A percentile compares a stretch with the other conserved stretches of the same genome.
Conservation (phyloP, 2,329 filamentous ascomycete genomes). For the Aspergillus sclerotialis region DNA sequence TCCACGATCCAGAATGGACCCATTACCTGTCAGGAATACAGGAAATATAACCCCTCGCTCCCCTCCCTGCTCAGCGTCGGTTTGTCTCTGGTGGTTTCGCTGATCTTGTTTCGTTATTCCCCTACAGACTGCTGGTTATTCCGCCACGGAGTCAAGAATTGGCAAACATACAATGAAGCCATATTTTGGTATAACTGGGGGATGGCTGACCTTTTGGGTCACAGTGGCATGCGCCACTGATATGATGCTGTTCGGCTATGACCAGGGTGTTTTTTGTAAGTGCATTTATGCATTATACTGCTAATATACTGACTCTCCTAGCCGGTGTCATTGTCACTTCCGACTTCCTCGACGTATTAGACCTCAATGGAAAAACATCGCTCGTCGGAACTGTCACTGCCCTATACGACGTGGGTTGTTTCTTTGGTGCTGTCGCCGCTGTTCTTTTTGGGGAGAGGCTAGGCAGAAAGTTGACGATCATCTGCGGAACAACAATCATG, state of each 20-base stretch:
- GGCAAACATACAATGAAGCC: no score
- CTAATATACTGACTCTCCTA: slow-evolving; percentile 5
- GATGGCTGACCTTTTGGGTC: slow-evolving; percentile 16
- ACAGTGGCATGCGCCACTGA: slow-evolving; percentile 14
- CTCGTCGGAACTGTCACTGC: slow-evolving; percentile 5
- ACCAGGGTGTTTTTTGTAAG: slow-evolving; percentile 8
- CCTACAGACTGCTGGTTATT: no score
- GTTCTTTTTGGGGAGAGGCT: slow-evolving; percentile 13
- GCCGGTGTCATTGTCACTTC: slow-evolving; percentile 18
- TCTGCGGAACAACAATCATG: slow-evolving; percentile 13
- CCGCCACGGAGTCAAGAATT: no score
- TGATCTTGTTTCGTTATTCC: no score
- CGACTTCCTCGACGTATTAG: slow-evolving; percentile 13
- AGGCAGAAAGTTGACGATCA: slow-evolving; percentile 19
- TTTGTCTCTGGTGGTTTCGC: no score
- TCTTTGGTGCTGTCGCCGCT: slow-evolving; percentile 16
- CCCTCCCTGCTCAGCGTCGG: no score
- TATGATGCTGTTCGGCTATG: slow-evolving; percentile 15
- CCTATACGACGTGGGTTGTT: slow-evolving; percentile 20
- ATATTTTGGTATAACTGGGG: slow-evolving; percentile 14
- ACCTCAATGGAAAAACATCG: slow-evolving; percentile 4
- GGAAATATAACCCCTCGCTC: no score
- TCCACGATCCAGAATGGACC: no score
- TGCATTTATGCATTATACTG: background rate
- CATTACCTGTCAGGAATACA: no score